Base-by-base conservation (phyloP, 768 basidiomycete genomes). In the Rhizopogon rudus region DNA sequence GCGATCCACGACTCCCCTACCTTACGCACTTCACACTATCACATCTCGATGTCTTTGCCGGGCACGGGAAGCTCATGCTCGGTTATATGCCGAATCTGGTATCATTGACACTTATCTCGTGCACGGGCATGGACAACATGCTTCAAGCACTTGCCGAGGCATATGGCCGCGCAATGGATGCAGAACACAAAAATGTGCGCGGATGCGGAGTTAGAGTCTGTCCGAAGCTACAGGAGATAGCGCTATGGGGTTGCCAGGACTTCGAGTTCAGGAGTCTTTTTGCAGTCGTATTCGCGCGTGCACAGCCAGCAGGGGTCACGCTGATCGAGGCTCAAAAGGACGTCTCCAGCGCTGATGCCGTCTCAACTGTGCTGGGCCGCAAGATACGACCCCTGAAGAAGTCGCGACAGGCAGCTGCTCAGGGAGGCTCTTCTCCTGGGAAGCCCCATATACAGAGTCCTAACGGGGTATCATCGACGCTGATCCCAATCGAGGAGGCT, bases 11-110 rank as follows among this genome's bases (percentile, higher is more conserved):
- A 49, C 74, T 83, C 29, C 75, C 72, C 3, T 61, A 70, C 53
- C 69, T 84, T 39, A 79, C 79, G 31, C 73, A 79, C 57, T 75
- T 84, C 55, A 77, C 78, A 16, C 61, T 85, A 44, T 75, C 78
- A 40, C 71, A 74, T 49, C 79, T 79, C 63, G 67, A 69, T 45
- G 70, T 83, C 56, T 66, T 69, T 9, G 49, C 64, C 5, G 75
- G 74, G 44, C 64, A 73, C 20, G 72, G 71, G 57, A 70, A 63
- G 50, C 66, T 75, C 40, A 71, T 82, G 66, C 69, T 83, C 13
- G 75, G 77, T 6, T 83, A 83, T 67, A 75, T 79, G 68, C 81
- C 80, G 13, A 68, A 71, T 57, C 76, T 83, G 48, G 65, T 69
- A 29, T 76, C 75, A 8, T 67, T 84, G 31, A 73, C 77, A 12